Evolutionary conservation across 73 alveolate species (phyloP), one percentile per base, ranked within the genome.

Genomic region (Tetrahymena thermophila): DNA sequence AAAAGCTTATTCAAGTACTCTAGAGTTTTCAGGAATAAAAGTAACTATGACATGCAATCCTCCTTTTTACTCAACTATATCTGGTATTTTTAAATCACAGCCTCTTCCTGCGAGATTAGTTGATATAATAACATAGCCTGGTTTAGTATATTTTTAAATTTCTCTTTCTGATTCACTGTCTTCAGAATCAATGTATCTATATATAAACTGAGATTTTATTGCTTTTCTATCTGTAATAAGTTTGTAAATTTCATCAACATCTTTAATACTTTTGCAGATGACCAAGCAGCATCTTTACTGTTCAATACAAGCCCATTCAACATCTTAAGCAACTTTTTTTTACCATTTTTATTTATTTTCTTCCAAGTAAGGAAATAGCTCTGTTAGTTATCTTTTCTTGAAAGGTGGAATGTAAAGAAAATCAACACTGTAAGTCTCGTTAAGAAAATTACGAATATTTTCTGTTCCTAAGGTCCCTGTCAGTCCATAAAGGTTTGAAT

Each of bases 71-170:
- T 96, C 97, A 23, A 98, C 96, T 10, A 17, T 44, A 56, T 96
- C 98, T 34, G 93, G 25, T 34, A 95, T 94, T 34, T 96, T 94
- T 21, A 98, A 71, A 93, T 98, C 99, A 38, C 98, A 96, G 7
- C 99, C 99, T 93, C 99, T 98, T 19, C 98, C 98, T 35, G 99
- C 98, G 43, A 98, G 50, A 96, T 98, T 98, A 5, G 99, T 98
- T 10, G 99, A 97, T 16, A 98, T 85, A 35, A 98, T 97, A 11
- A 96, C 95, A 97, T 84, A 98, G 71, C 37, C 98, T 97, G 84
- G 97, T 95, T 94, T 94, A 25, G 97, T 98, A 93, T 55, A 55
- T 15, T 15, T 98, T 97, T 94, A 84, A 84, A 94, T 35, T 19
- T 57, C 34, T 21, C 57, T 43, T 34, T 94, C 94, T 85, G 23